These are phyloP conservation scores for Clonostachys rhizophaga DNA, from an alignment of 2,329 filamentous ascomycete species.

Conservation along the genomic window DNA sequence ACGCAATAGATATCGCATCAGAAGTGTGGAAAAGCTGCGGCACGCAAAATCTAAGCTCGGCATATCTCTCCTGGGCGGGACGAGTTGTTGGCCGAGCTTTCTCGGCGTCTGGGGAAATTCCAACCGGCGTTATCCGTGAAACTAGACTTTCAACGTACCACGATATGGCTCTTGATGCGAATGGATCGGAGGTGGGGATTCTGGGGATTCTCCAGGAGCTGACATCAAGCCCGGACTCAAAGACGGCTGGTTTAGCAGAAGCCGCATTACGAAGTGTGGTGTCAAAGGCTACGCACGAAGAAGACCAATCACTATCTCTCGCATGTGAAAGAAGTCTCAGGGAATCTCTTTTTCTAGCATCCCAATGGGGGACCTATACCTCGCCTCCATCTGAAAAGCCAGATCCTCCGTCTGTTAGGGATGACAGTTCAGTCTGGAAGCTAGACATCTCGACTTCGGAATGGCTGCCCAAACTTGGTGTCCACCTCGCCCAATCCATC, in stretches of 20 bases:
- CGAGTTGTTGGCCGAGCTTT: slow-evolving; percentile 81
- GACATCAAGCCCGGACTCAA: slow-evolving; percentile 51
- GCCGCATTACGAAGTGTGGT: slow-evolving; percentile 52
- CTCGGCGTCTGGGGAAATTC: slow-evolving; percentile 66
- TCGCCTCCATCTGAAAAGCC: slow-evolving; percentile 47
- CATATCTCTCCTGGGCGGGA: slow-evolving; percentile 82
- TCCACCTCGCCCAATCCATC: slow-evolving; percentile 55
- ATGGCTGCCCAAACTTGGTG: slow-evolving; percentile 61
- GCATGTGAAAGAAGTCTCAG: slow-evolving; percentile 48
- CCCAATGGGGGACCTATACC: slow-evolving; percentile 51
- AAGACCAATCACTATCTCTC: slow-evolving; percentile 40
- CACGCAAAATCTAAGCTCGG: slow-evolving; percentile 54
- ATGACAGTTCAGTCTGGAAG: slow-evolving; percentile 20
- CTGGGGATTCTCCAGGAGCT: slow-evolving; percentile 58
- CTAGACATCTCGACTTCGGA: slow-evolving; percentile 32
- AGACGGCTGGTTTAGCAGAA: slow-evolving; percentile 55
- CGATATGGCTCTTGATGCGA: slow-evolving; percentile 38
- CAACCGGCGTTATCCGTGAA: slow-evolving; percentile 55
- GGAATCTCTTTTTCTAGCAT: slow-evolving; percentile 46
- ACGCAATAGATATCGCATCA: slow-evolving; percentile 56
- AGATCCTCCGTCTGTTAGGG: background rate
- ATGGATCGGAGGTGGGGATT: slow-evolving; percentile 59
- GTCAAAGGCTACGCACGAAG: slow-evolving; percentile 42
- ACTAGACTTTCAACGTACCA: slow-evolving; percentile 47
- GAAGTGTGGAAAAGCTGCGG: slow-evolving; percentile 75